Conservation (phyloP, 106 monocot species). For the Narthecium ossifragum region DNA sequence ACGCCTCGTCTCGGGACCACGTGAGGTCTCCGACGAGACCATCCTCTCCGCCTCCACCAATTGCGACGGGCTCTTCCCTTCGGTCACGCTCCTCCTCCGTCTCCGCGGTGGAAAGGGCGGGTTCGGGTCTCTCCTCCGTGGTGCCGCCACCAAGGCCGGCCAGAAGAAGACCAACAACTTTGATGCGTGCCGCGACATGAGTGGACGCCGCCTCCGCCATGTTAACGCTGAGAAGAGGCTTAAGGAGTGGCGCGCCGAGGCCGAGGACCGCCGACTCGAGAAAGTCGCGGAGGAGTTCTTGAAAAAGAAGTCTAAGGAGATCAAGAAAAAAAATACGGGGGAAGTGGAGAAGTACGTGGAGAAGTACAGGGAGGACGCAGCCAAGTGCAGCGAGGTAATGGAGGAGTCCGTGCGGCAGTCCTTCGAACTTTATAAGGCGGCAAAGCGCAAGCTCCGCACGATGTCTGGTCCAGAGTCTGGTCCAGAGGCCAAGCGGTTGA, state of each 20-base stretch:
- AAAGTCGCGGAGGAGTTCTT: conserved; percentile 85
- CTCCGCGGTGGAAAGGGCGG: conserved; percentile 95
- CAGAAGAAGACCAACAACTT: conserved; percentile 99
- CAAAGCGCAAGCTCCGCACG: conserved; percentile 60
- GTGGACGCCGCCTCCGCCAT: conserved; percentile 81
- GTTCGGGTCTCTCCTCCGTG: conserved; percentile 90
- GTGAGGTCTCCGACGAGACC: conserved; percentile 36
- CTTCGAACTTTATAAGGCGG: conserved; percentile 58
- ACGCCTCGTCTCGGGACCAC: conserved; percentile 56
- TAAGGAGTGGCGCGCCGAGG: conserved; percentile 93
- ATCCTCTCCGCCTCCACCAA: conserved; percentile 33
- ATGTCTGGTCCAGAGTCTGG: conserved; percentile 18
- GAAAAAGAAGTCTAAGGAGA: conserved; percentile 91
- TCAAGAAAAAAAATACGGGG: conserved; percentile 32
- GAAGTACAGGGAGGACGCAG: conserved; percentile 52
- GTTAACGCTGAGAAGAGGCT: conserved; percentile 94
- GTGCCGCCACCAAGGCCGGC: conserved; percentile 93
- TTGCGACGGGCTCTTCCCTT: conserved; percentile 51
- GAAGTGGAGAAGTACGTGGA: conserved; percentile 58
- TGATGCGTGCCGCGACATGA: conserved; percentile 98
- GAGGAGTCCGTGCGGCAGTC: conserved; percentile 76
- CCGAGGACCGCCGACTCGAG: conserved; percentile 64
- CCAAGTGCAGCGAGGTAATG: conserved; percentile 62
- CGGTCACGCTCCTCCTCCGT: conserved; percentile 59
- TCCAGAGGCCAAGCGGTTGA: conserved; percentile 50